Base-by-base conservation (phyloP, 345 rosid species). In the Gossypium arboreum region DNA sequence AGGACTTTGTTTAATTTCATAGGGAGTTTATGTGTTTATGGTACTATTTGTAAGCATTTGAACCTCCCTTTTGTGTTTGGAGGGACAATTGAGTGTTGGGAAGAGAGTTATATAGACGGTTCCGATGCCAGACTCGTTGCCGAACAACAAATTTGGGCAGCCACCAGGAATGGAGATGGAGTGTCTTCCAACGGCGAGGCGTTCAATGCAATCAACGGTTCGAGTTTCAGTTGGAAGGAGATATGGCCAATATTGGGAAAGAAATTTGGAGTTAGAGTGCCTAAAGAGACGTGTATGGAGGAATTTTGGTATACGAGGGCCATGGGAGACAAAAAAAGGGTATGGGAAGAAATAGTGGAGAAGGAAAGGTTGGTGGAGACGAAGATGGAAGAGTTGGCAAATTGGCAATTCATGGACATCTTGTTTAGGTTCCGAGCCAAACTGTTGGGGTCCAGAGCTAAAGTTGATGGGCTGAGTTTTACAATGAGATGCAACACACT, bases 61-160 rank as follows among this genome's bases (percentile, higher is more conserved):
- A 85, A 84, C n/a, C 88, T 88, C 9, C 91, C 97, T 48, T 94
- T 94, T 76, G 88, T 88, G 69, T 94, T 94, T 81, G 98, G 97
- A 9, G 98, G 98, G 74, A 81, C 89, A 7, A 87, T 83, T 80
- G 88, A 88, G 76, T 83, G 91, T 17, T 94, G 98, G 98, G 98
- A 92, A 75, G 94, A 92, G 81, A 74, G 73, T n/a, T 88, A 74
- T 75, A 85, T 94, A 4, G 97, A 94, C 71, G 90, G 91, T 0
- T 89, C 97, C 3, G 98, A 92, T 77, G 84, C 88, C 0, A 64
- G 90, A 58, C 61, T 92, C 29, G 97, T 92, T 7, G 98, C 94
- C 11, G 94, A 89, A 47, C 92, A 85, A 69, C 97, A 92, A 71
- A 84, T 94, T 16, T 94, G 94, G 86, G 94, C 89, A 34, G 91